These are phyloP conservation scores for Buddleja alternifolia DNA, from an alignment of 257 asterid species.

Conservation along the genomic window DNA sequence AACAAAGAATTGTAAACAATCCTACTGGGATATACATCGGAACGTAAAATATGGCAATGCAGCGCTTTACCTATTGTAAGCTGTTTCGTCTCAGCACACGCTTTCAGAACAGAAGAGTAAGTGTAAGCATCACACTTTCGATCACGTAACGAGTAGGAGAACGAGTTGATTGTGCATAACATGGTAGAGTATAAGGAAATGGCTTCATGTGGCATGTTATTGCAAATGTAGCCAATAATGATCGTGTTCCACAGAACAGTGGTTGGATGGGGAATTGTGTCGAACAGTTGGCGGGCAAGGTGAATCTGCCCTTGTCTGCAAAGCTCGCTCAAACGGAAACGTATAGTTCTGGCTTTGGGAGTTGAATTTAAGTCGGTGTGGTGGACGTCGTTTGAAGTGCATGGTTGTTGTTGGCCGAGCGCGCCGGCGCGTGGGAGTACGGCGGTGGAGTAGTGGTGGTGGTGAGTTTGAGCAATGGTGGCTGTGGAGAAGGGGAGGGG, in stretches of 20 bases:
- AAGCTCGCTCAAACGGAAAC: constrained; percentile 79
- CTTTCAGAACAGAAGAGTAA: constrained; percentile 83
- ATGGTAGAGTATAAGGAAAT: constrained; percentile 62
- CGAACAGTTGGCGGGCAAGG: constrained; percentile 84
- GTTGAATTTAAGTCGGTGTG: constrained; percentile 22
- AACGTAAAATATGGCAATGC: constrained; percentile 75
- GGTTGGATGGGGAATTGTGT: constrained; percentile 80
- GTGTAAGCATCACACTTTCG: constrained; percentile 68
- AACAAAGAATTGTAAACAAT: constrained; percentile 79
- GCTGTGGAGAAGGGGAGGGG: constrained; percentile 50
- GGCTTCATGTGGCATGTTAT: constrained; percentile 69
- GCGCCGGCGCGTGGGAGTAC: constrained; percentile 29
- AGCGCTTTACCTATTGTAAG: constrained; percentile 68
- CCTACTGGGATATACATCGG: constrained; percentile 58
- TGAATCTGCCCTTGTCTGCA: constrained; percentile 63
- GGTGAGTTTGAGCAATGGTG: constrained; percentile 48
- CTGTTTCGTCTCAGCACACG: constrained; percentile 74
- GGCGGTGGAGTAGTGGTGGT: constrained; percentile 38
- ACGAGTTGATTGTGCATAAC: constrained; percentile 34
- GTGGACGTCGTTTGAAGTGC: constrained; percentile 31
- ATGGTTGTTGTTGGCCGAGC: constrained; percentile 29
- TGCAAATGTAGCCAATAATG: constrained; percentile 78
- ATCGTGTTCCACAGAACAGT: constrained; percentile 87
- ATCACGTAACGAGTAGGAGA: constrained; percentile 20
- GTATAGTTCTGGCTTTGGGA: constrained; percentile 65